These are phyloP conservation scores for Diaporthe sp. DNA, from an alignment of 2,329 filamentous ascomycete species.

Conservation along the genomic window DNA sequence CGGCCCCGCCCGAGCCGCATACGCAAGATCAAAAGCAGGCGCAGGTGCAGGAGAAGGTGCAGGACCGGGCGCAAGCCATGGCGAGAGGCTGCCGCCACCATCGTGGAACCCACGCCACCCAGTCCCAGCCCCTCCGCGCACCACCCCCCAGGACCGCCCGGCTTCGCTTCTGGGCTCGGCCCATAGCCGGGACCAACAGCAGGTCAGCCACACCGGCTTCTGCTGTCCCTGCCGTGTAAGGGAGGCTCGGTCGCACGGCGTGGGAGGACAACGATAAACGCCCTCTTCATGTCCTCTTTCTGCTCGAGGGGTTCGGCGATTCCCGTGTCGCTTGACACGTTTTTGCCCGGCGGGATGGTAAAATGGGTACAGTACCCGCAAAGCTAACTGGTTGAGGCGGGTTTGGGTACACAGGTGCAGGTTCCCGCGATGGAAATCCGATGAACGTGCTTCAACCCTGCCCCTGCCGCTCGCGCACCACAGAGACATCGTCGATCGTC, in stretches of 20 bases:
- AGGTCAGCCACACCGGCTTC: constrained; percentile 18
- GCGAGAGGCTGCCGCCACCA: neutral
- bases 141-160: neutral
- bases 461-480: neutral
- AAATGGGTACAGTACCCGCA: constrained; percentile 38
- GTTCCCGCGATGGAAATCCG: neutral
- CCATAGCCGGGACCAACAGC: neutral
- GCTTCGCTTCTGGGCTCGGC: constrained; percentile 2
- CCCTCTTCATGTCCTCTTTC: too few species aligned
- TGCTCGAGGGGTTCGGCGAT: constrained; percentile 33
- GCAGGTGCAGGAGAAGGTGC: neutral
- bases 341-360: constrained; percentile 33
- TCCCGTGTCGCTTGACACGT: constrained; percentile 26
- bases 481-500: neutral
- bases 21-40: neutral
- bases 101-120: neutral
- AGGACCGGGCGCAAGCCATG: neutral
- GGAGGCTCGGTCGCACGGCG: neutral
- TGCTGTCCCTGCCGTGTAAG: constrained; percentile 9
- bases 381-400: constrained; percentile 22
- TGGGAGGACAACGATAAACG: constrained; percentile 7
- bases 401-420: constrained; percentile 17
- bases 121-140: neutral
- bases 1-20: constrained; percentile 21
- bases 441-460: neutral